Evolutionary conservation across 768 basidiomycete species (phyloP).

Genomic region (Pisolithus tinctorius): DNA sequence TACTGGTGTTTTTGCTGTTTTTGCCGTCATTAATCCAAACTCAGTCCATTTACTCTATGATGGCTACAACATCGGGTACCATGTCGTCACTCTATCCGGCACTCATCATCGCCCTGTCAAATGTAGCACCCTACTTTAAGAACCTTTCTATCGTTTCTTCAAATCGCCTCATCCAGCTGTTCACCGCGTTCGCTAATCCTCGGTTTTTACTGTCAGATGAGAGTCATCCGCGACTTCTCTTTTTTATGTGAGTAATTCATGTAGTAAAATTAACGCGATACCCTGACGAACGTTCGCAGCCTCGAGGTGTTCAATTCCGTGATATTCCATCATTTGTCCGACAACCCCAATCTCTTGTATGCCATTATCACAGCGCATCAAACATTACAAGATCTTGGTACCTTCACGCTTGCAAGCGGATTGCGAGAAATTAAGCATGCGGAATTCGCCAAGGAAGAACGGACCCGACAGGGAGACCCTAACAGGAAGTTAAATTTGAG

Average conservation of each 20-base stretch:
- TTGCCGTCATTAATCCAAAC: conserved; percentile 5
- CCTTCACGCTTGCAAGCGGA: conserved; percentile 82
- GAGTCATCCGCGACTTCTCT: conserved; percentile 88
- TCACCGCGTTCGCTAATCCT: conserved; percentile 87
- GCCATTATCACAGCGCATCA: conserved; percentile 80
- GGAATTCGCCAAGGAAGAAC: conserved; percentile 69
- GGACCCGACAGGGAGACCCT: conserved; percentile 29
- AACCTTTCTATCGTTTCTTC: conserved; percentile 76
- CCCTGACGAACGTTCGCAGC: conserved; percentile 32
- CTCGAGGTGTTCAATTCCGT: conserved; percentile 89
- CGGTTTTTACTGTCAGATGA: conserved; percentile 88
- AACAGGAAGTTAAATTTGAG: conserved; percentile 12
- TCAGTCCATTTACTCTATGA: conserved; percentile 83
- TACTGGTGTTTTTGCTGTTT: conserved; percentile 2
- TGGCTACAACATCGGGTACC: conserved; percentile 79
- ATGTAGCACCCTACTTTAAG: conserved; percentile 81
- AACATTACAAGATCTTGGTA: conserved; percentile 84
- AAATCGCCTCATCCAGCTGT: conserved; percentile 79
- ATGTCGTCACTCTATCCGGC: conserved; percentile 88
- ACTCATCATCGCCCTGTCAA: conserved; percentile 83
- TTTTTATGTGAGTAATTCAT: conserved; percentile 63
- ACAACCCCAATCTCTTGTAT: conserved; percentile 86
- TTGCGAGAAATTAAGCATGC: conserved; percentile 77
- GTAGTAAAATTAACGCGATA: not conserved
- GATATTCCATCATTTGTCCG: conserved; percentile 66